Evolutionary conservation across 768 basidiomycete genomes (phyloP).

Genomic region (Lentinula lateritia): DNA sequence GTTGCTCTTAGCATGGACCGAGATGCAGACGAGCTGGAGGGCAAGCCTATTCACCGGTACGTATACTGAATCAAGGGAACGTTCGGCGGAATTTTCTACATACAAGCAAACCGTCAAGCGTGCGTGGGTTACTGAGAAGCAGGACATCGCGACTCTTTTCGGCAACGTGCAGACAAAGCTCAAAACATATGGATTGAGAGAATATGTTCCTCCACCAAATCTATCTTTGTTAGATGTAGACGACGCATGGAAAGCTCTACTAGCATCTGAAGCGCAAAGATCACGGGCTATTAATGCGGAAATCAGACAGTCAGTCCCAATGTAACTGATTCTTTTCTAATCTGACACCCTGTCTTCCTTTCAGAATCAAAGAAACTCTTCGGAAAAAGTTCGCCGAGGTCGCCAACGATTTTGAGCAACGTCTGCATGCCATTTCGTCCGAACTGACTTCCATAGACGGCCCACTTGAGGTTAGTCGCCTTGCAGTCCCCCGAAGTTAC

Average conservation of each 20-base stretch:
- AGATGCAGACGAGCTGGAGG: slow-evolving; percentile 68
- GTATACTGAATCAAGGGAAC: slow-evolving; percentile 77
- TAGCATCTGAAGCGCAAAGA: slow-evolving; percentile 69
- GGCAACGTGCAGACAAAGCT: slow-evolving; percentile 94
- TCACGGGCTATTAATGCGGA: slow-evolving; percentile 84
- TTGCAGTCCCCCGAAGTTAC: slow-evolving; percentile 13
- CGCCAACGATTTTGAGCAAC: slow-evolving; percentile 72
- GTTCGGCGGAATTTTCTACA: slow-evolving; percentile 62
- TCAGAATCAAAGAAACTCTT: slow-evolving; percentile 76
- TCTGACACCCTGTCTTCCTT: background rate
- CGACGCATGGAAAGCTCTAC: slow-evolving; percentile 64
- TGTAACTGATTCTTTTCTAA: background rate
- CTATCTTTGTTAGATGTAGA: slow-evolving; percentile 72
- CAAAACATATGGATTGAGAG: slow-evolving; percentile 79
- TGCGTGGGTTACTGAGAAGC: slow-evolving; percentile 83
- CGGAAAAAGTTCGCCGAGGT: slow-evolving; percentile 73
- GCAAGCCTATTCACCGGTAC: slow-evolving; percentile 61
- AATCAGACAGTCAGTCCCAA: slow-evolving; percentile 68
- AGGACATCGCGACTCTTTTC: slow-evolving; percentile 82
- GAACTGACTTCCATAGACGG: slow-evolving; percentile 75
- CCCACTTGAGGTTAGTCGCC: slow-evolving; percentile 55
- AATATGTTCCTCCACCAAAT: slow-evolving; percentile 77
- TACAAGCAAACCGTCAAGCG: slow-evolving; percentile 88
- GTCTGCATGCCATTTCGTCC: slow-evolving; percentile 57
- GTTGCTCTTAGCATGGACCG: slow-evolving; percentile 63